A percentile compares a stretch with the other conserved stretches of the same genome.
phyloP scores from a whole-genome alignment of 164 flowering plant genomes.

The Berberis thunbergii region DNA sequence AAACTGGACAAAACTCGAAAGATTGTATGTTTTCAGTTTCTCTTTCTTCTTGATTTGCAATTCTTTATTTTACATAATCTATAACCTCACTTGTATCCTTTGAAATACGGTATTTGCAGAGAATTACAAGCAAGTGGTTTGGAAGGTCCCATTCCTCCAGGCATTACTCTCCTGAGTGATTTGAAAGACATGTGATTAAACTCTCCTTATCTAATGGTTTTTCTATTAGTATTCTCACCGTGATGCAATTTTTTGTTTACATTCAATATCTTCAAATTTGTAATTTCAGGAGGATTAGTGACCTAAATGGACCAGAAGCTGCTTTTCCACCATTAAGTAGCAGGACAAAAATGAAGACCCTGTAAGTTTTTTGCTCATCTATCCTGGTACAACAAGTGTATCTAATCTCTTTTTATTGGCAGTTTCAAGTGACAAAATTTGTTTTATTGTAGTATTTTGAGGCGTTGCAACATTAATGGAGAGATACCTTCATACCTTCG shows the following conservation, averaged over 20 bases:
- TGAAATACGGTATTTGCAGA: not conserved
- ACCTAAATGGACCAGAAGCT: slow-evolving; percentile 35
- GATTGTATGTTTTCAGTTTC: slow-evolving; percentile 1
- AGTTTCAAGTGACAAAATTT: not conserved
- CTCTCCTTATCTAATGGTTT: not conserved
- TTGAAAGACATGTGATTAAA: slow-evolving; percentile 6
- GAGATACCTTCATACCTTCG: slow-evolving; percentile 9
- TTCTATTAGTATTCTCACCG: not conserved
- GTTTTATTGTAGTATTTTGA: slow-evolving; percentile 1
- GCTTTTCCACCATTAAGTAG: slow-evolving; percentile 14
- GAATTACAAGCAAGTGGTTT: slow-evolving; percentile 8
- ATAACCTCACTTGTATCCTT: not conserved
- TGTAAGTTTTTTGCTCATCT: slow-evolving; percentile 8
- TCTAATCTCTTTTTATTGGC: not conserved
- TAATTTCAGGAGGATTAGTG: slow-evolving; percentile 65
- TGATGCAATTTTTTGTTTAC: not conserved
- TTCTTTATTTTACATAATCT: no score
- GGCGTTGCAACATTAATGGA: slow-evolving; percentile 19
- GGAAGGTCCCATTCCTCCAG: slow-evolving; percentile 4
- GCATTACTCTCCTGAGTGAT: slow-evolving; percentile 4
- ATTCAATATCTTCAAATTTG: not conserved
- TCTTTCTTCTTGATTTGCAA: no score
- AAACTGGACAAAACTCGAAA: slow-evolving; percentile 9
- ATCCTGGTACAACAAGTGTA: not conserved
- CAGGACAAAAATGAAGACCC: slow-evolving; percentile 7